Percentiles rank a stretch among this genome's conserved stretches.
These are phyloP conservation scores for Thalia dealbata DNA, from an alignment of 176 grass and related monocot genomes.

Conservation along the genomic window DNA sequence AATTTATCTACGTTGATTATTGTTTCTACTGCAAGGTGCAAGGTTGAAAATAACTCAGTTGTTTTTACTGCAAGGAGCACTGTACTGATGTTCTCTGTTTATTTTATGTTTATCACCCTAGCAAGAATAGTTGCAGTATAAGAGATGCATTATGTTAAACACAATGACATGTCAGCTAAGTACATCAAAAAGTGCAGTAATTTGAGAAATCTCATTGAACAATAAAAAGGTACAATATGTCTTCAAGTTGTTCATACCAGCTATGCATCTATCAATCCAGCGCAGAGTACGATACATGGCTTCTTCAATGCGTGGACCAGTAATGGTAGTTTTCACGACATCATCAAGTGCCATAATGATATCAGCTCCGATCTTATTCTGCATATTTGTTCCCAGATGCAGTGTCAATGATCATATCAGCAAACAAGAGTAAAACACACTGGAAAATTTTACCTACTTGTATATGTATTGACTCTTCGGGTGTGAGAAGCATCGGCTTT, in stretches of 20 bases:
- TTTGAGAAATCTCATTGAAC: background rate
- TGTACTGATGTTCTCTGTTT: no score
- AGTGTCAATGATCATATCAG: background rate
- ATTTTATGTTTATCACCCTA: no score
- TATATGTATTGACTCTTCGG: constrained; percentile 91
- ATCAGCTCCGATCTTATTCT: constrained; percentile 99
- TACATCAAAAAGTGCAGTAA: background rate
- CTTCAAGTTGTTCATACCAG: constrained; percentile 44
- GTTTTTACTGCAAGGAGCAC: no score
- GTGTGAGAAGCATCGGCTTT: constrained; percentile 91
- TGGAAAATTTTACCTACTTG: constrained; percentile 39
- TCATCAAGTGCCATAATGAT: constrained; percentile 99
- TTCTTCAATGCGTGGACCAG: constrained; percentile 91
- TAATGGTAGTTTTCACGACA: constrained; percentile 97
- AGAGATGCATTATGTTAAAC: background rate
- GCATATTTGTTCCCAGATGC: background rate
- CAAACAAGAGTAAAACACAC: background rate
- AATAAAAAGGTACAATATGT: background rate
- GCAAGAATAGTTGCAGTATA: no score
- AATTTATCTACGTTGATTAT: background rate
- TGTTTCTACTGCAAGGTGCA: background rate
- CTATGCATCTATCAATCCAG: constrained; percentile 98
- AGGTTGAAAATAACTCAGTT: background rate
- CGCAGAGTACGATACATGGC: constrained; percentile 97
- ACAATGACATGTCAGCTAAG: background rate